Evolutionary conservation across 1,284 basidiomycete genomes (phyloP), one percentile per base, ranked within the genome.

Genomic region (Hymenochaete sp.): DNA sequence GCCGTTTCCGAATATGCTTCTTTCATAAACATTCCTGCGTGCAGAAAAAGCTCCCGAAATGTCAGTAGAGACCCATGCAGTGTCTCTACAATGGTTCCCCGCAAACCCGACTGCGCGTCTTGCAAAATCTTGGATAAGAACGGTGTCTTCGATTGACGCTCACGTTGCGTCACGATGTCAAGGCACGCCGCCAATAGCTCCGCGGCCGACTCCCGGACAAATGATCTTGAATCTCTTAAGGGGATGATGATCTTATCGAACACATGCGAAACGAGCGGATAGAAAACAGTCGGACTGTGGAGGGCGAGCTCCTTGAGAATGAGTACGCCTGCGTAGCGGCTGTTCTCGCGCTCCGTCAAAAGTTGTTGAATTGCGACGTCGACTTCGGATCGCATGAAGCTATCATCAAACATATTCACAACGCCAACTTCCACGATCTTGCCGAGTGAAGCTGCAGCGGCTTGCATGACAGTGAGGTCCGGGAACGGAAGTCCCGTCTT

Each of bases 21-120:
- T 55, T 79, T 80, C 92, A 98, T 95, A 56, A 95, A 97, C 75
- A 93, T 90, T 54, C 92, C 91, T 27, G 92, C 93, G 61, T 97
- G 90, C 47, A 95, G 73, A 10, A 98, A 67, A 26, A 99, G 72
- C 59, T 96, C 90, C 43, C 92, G 82, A 61, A 93, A 92, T 9
- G 93, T 95, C 44, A 98, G 71, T 28, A 99, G 61, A 14, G 90
- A 93, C 1, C 95, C 96, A 54, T 98, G 92, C 35, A 98, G 90
- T 21, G 90, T 76, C 66, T 88, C 95, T 27, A 85, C 75, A 2
- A 82, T 79, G 3, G 77, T 72, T 61, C 82, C 82, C 61, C 86
- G 86, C 45, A 98, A 67, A 1, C 93, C 95, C 47, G 74, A 70
- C 59, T 92, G 87, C 3, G 93, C 92, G 57, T 98, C 93, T 53